Evolutionary conservation across 1,139 yeast genomes (phyloP).

Genomic region (Candida sojae): DNA sequence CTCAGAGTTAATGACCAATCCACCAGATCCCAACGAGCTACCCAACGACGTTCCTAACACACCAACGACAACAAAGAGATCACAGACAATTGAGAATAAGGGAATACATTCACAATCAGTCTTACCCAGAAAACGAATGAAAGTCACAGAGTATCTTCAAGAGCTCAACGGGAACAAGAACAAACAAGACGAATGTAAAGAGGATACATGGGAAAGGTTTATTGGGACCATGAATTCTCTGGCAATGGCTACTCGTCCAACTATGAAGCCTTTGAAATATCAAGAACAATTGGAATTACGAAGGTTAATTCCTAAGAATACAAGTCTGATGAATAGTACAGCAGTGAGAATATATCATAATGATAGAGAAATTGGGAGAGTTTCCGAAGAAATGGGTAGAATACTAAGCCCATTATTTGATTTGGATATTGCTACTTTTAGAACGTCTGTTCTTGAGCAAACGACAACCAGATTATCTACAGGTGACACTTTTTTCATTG

Average conservation of each 20-base stretch:
- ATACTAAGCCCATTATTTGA: constrained; percentile 69
- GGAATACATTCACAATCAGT: constrained; percentile 9
- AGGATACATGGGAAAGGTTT: constrained; percentile 33
- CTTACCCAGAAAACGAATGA: constrained; percentile 18
- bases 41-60: constrained; percentile 4
- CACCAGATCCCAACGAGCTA: constrained; percentile 14
- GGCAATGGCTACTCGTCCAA: constrained; percentile 86
- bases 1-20: constrained; percentile 26
- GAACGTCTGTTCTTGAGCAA: constrained; percentile 61
- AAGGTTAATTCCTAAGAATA: constrained; percentile 31
- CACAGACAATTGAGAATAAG: not conserved
- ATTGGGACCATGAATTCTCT: constrained; percentile 74
- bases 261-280: constrained; percentile 51
- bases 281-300: constrained; percentile 49
- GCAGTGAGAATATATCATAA: constrained; percentile 32
- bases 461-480: constrained; percentile 57
- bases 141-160: constrained; percentile 13
- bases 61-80: constrained; percentile 6
- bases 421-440: constrained; percentile 54
- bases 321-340: constrained; percentile 24
- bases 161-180: constrained; percentile 4
- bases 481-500: constrained; percentile 72
- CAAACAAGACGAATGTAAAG: constrained; percentile 14
- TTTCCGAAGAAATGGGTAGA: constrained; percentile 73
- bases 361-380: constrained; percentile 69